Percentiles rank a stretch among this genome's conserved stretches.
Evolutionary conservation across 2,329 filamentous ascomycete species (phyloP).

Genomic region (Cladosporium sp.): DNA sequence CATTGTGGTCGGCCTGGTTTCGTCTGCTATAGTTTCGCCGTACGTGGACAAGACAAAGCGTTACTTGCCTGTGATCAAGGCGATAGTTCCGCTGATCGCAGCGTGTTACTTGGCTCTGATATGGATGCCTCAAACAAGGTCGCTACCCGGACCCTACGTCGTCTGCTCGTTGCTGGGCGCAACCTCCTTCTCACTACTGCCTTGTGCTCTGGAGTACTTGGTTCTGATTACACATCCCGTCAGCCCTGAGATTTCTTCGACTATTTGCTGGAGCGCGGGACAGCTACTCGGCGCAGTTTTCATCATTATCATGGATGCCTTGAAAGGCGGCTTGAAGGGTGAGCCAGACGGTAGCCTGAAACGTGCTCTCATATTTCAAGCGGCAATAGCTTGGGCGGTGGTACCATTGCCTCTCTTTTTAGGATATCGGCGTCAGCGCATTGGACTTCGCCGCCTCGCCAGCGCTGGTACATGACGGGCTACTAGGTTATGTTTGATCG

Average conservation of each 20-base stretch:
- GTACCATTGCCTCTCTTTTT: constrained; percentile 63
- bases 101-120: constrained; percentile 65
- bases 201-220: constrained; percentile 78
- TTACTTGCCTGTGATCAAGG: constrained; percentile 66
- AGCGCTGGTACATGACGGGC: background rate
- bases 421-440: constrained; percentile 42
- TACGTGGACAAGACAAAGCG: constrained; percentile 79
- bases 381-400: constrained; percentile 59
- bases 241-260: constrained; percentile 76
- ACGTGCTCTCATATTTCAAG: constrained; percentile 69
- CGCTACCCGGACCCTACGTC: constrained; percentile 63
- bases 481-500: background rate
- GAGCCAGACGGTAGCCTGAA: constrained; percentile 57
- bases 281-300: constrained; percentile 82
- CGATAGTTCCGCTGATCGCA: constrained; percentile 68
- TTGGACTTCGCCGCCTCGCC: constrained; percentile 1
- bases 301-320: constrained; percentile 72
- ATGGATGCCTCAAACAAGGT: constrained; percentile 65
- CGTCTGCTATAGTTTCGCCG: constrained; percentile 69
- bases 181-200: constrained; percentile 70
- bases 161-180: constrained; percentile 73
- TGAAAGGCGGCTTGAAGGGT: constrained; percentile 46
- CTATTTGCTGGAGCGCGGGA: constrained; percentile 77
- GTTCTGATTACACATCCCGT: constrained; percentile 84
- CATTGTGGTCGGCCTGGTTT: constrained; percentile 78